Evolutionary conservation across 2,329 filamentous ascomycete species (phyloP), one percentile per base, ranked within the genome.

Genomic region (Neopestalotiopsis clavispora): DNA sequence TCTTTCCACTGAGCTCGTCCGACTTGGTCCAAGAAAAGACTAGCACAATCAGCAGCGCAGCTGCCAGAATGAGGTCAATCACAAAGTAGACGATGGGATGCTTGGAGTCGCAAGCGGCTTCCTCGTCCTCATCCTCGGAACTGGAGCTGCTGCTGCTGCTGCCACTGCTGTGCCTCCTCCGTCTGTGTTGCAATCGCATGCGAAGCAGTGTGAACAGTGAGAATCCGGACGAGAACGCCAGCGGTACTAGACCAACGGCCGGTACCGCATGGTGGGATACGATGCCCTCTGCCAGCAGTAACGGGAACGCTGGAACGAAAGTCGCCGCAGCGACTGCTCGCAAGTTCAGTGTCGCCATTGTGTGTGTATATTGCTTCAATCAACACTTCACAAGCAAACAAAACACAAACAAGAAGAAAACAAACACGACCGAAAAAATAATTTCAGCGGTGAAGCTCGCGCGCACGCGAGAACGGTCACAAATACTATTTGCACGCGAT

Each of bases 11-110:
- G 12, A 64, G 34, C 23, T 68, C 63, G 6, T 73, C 69, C 17
- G 74, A 74, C 42, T 71, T 70, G 52, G 79, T 78, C 81, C 81
- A 84, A 1, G 81, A 83, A 45, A 81, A 80, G 28, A 83, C 79
- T 65, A 84, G 69, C 4, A 83, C 79, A 6, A 80, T 71, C 78
- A 83, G 78, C 13, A 81, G 70, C 4, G 77, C 76, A 0, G 78
- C 75, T 7, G 81, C 79, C 2, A 84, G 77, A 7, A 79, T 65
- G 4, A 77, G 71, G 70, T 84, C 82, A 45, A 74, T 75, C 28
- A 75, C 68, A 70, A 84, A 84, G n/a, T 81, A 75, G 40, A 80
- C 59, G 60, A 83, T 75, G 1, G 81, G 80, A 65, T 78, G 77
- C 28, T 72, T 13, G 6, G 23, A 12, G 13, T 34, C 17, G 30